phyloP scores from a whole-genome alignment of 495 filamentous ascomycete species.

The Xylaria grammica region DNA sequence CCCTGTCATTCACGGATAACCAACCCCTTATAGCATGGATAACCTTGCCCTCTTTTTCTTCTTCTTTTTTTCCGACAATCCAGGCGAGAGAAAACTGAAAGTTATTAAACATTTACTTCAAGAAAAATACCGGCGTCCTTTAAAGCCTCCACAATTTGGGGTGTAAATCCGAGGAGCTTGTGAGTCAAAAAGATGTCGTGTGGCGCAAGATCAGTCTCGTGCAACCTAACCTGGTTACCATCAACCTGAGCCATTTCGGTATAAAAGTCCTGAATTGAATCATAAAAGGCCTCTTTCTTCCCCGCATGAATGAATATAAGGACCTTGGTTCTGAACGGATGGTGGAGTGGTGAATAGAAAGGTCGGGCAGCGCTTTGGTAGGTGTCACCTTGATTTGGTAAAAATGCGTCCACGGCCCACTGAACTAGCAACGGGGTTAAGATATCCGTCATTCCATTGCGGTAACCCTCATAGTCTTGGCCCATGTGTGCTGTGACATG shows the following conservation, averaged over 20 bases:
- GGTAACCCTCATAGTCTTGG: not conserved
- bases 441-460: not conserved
- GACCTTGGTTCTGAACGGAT: slow-evolving; percentile 20
- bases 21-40: no score
- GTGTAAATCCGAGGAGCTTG: no score
- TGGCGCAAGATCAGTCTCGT: slow-evolving; percentile 3
- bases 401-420: no score
- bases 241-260: slow-evolving; percentile 17
- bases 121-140: no score
- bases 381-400: no score
- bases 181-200: slow-evolving; percentile 10
- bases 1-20: no score
- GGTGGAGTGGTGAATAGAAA: slow-evolving; percentile 22
- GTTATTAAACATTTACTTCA: not conserved
- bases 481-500: not conserved
- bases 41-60: no score
- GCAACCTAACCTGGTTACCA: slow-evolving; percentile 17
- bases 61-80: no score
- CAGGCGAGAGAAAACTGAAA: no score
- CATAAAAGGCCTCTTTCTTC: slow-evolving; percentile 12
- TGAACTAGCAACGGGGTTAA: not conserved
- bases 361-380: not conserved
- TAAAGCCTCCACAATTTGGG: no score
- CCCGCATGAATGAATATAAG: slow-evolving; percentile 22
- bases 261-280: slow-evolving; percentile 3